phyloP scores from a whole-genome alignment of 768 basidiomycete species.

The Suillus subluteus region DNA sequence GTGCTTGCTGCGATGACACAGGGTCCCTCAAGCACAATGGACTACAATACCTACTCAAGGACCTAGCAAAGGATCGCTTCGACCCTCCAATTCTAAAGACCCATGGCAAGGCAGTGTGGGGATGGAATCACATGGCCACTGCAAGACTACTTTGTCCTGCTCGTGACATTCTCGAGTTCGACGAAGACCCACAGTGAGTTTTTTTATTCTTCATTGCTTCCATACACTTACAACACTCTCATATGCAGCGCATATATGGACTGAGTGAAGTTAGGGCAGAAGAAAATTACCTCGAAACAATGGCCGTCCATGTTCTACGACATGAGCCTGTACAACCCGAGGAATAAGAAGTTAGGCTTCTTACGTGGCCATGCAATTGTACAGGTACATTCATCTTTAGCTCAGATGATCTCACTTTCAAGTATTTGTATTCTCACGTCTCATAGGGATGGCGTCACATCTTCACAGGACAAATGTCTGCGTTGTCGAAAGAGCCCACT shows the following conservation, averaged over 20 bases:
- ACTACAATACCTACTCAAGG: conserved; percentile 6
- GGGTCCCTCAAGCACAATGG: background rate
- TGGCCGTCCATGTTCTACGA: background rate
- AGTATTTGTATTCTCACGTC: no score
- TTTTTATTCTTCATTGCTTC: background rate
- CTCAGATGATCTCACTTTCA: no score
- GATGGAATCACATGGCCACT: conserved; percentile 5
- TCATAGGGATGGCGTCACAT: conserved; percentile 7
- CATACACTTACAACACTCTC: background rate
- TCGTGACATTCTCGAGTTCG: background rate
- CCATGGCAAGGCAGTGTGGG: conserved; percentile 1
- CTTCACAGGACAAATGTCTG: conserved; percentile 4
- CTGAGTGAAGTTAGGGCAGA: background rate
- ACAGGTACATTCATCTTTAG: background rate
- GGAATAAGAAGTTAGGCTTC: conserved; percentile 3
- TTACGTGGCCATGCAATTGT: conserved; percentile 3
- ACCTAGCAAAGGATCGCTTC: conserved; percentile 3
- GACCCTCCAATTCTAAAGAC: conserved; percentile 3
- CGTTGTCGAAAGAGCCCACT: background rate
- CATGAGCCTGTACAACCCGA: conserved; percentile 7
- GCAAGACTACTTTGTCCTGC: conserved; percentile 8
- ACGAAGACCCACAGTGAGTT: conserved; percentile 1
- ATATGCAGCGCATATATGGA: conserved; percentile 9
- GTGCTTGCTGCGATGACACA: background rate
- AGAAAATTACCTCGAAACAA: conserved; percentile 7